Base-by-base conservation (phyloP, 305 asterid species). In the Rubia occidens region DNA sequence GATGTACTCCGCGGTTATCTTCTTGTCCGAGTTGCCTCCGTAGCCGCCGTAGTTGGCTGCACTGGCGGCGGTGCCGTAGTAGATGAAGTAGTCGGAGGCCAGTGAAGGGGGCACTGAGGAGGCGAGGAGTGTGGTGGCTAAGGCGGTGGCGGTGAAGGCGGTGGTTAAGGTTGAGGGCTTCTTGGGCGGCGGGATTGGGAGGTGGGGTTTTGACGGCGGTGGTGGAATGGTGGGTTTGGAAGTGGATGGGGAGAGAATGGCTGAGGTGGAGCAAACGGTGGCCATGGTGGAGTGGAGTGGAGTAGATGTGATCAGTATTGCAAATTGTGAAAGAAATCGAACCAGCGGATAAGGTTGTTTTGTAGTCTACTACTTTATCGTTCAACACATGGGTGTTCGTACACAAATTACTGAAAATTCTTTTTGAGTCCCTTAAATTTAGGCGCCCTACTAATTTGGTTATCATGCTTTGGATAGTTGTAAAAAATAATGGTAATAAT, bases 51-150 rank as follows among this genome's bases (percentile, higher is more conserved):
- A 93, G 71, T 85, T 93, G 67, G 98, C 87, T 60, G 98, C 97
- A 71, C 97, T 88, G 37, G 98, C 95, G 20, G 97, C 98, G 32
- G 96, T 88, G 69, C 96, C 98, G 75, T 90, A 93, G 97, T 89
- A 90, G 2, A 88, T 56, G 40, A 72, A 76, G 94, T 77, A 93
- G 59, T 77, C 89, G 9, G 95, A 88, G 15, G 95, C 90, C 1
- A 85, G 77, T 60, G 87, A 77, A 24, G 89, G 84, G 2, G 85
- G 81, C 54, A 84, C 10, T 67, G 71, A 53, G 67, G 87, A 66
- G 70, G 90, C 69, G 51, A 92, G 84, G 8, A 88, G 71, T 51
- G 96, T 65, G 8, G 96, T 71, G 79, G 94, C 91, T 26, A 92
- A 64, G n/a, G 95, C 88, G 0, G 89, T 78, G 83, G 96, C 85